Evolutionary conservation across 108 stramenopile species (phyloP).

Genomic region (Nannochloropsis oceanica): DNA sequence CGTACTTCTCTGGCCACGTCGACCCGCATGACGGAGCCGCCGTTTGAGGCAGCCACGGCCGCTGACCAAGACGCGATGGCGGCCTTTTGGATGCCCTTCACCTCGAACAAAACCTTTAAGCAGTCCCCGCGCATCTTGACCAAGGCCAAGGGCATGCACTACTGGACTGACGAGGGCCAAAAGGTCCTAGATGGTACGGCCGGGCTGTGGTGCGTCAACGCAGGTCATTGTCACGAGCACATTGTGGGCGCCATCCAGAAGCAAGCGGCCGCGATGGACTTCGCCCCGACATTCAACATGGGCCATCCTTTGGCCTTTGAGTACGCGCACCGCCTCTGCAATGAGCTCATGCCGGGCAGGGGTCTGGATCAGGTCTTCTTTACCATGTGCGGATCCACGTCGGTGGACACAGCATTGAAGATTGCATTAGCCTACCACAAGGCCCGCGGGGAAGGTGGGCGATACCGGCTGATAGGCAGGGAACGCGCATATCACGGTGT

Average conservation of each 20-base stretch:
- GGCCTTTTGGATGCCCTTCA: slow-evolving; percentile 13
- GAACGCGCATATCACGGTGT: slow-evolving; percentile 7
- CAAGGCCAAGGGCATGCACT: neutral
- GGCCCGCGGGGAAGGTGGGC: neutral
- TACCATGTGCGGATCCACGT: slow-evolving; percentile 4
- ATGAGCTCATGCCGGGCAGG: neutral
- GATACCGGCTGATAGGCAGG: neutral
- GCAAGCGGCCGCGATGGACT: neutral
- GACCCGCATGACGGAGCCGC: neutral
- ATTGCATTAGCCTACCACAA: slow-evolving; percentile 2
- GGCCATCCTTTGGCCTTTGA: neutral
- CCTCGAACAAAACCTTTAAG: neutral
- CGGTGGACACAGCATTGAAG: slow-evolving; percentile 10
- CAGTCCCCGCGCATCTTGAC: neutral
- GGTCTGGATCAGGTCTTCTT: neutral
- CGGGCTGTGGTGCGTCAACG: slow-evolving; percentile 9
- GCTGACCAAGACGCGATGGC: neutral
- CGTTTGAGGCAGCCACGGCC: neutral
- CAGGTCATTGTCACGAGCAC: neutral
- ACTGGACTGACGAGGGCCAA: neutral
- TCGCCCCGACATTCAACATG: neutral
- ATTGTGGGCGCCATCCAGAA: slow-evolving; percentile 9
- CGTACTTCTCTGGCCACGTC: neutral
- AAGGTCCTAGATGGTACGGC: neutral
- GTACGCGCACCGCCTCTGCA: neutral